These are phyloP conservation scores for Pholiota adiposa DNA, from an alignment of 1,284 basidiomycete species.

Conservation along the genomic window DNA sequence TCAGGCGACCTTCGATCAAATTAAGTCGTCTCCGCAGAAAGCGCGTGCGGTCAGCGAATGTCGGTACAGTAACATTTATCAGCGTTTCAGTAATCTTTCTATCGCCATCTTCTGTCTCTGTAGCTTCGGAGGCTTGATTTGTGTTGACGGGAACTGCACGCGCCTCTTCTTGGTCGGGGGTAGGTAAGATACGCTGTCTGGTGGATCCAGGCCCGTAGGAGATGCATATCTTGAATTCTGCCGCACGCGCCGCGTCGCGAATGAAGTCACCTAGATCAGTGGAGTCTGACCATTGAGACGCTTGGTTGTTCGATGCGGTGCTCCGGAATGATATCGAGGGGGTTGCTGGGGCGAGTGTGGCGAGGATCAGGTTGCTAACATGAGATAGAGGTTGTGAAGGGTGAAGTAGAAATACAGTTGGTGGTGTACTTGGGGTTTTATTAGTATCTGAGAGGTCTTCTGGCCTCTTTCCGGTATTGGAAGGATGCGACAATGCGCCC, in stretches of 20 bases:
- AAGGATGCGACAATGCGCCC: conserved; percentile 28
- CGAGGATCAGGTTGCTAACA: conserved; percentile 51
- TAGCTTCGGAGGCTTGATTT: background rate
- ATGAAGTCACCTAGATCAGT: conserved; percentile 74
- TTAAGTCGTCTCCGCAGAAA: conserved; percentile 58
- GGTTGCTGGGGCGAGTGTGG: conserved; percentile 40
- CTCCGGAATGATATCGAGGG: conserved; percentile 52
- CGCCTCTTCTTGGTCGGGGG: conserved; percentile 9
- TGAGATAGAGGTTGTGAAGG: conserved; percentile 66
- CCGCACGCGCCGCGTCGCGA: conserved; percentile 59
- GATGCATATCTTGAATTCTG: conserved; percentile 60
- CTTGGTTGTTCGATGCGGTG: conserved; percentile 39
- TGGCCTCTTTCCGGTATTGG: conserved; percentile 11
- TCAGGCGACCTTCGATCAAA: conserved; percentile 44
- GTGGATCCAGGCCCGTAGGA: conserved; percentile 25
- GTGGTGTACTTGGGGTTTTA: conserved; percentile 28
- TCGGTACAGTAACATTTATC: conserved; percentile 62
- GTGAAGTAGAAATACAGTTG: conserved; percentile 63
- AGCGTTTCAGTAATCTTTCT: conserved; percentile 29
- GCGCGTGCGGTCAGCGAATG: conserved; percentile 63
- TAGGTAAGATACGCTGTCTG: conserved; percentile 2
- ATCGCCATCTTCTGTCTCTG: conserved; percentile 2
- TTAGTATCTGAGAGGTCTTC: background rate
- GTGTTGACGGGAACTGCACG: conserved; percentile 7
- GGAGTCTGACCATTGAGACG: conserved; percentile 63